Evolutionary conservation across 2,329 filamentous ascomycete species (phyloP).

Genomic region (Sarocladium oryzae): DNA sequence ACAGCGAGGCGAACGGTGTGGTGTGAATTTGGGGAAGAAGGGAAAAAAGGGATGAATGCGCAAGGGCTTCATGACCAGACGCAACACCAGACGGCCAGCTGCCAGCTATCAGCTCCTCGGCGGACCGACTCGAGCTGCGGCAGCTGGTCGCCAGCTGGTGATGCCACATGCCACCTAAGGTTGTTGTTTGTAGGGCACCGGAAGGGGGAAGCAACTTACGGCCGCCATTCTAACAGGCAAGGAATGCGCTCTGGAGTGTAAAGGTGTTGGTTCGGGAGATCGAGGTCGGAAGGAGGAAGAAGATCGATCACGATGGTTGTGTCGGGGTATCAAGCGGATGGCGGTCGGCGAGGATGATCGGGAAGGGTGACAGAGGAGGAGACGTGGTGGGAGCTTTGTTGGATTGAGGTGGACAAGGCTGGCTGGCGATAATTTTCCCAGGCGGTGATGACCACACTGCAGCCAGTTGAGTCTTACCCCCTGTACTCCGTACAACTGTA

Average conservation of each 20-base stretch:
- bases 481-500: no score
- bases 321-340: slow-evolving; percentile 4
- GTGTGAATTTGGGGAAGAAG: background rate
- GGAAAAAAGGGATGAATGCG: background rate
- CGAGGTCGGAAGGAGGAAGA: background rate
- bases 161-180: background rate
- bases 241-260: slow-evolving; percentile 1
- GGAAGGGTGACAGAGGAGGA: slow-evolving; percentile 1
- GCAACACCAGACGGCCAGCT: background rate
- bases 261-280: background rate
- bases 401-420: slow-evolving; percentile 8
- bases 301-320: background rate
- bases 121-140: background rate
- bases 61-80: background rate
- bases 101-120: background rate
- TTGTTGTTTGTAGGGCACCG: background rate
- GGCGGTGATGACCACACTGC: slow-evolving; percentile 2
- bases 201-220: slow-evolving; percentile 9
- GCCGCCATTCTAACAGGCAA: slow-evolving; percentile 8
- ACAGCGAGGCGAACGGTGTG: background rate
- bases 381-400: slow-evolving; percentile 1
- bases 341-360: background rate
- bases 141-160: slow-evolving; percentile 2
- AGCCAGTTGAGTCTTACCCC: no score
- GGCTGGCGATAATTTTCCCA: slow-evolving; percentile 9